Conservation (phyloP, 345 rosid genomes). For the Moricandia arvensis region DNA sequence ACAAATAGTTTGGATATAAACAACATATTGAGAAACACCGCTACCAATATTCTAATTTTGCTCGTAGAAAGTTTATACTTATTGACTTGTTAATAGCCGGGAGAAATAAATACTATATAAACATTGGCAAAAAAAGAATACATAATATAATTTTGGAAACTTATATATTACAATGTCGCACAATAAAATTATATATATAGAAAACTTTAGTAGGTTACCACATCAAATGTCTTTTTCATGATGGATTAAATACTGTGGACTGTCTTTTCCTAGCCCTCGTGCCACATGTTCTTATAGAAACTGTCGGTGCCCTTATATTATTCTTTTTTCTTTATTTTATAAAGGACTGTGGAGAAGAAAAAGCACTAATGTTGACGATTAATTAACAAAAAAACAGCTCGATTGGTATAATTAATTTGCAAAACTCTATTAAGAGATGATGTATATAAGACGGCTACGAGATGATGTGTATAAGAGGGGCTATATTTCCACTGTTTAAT, state of each 20-base stretch:
- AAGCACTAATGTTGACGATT: not conserved
- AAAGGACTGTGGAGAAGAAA: not conserved
- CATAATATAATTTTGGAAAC: not conserved
- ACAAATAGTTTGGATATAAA: constrained; percentile 25
- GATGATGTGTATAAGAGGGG: no score
- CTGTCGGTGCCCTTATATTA: constrained; percentile 46
- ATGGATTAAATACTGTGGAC: constrained; percentile 33
- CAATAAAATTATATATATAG: not conserved
- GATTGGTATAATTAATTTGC: not conserved
- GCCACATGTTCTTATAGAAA: constrained; percentile 44
- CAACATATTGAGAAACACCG: not conserved
- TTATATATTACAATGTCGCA: not conserved
- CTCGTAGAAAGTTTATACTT: not conserved
- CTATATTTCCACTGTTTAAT: not conserved
- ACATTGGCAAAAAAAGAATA: not conserved
- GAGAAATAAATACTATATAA: not conserved
- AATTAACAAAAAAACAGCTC: not conserved
- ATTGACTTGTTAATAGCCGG: constrained; percentile 7
- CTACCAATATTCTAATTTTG: not conserved
- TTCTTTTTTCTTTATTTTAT: not conserved
- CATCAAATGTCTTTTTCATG: constrained; percentile 45
- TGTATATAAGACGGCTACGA: not conserved
- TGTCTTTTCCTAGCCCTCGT: constrained; percentile 31
- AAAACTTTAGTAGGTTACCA: constrained; percentile 32
- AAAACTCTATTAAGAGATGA: not conserved